Percentiles rank a stretch among this genome's conserved stretches.
Evolutionary conservation across 2,329 filamentous ascomycete genomes (phyloP).

Genomic region (Neofusicoccum sp.): DNA sequence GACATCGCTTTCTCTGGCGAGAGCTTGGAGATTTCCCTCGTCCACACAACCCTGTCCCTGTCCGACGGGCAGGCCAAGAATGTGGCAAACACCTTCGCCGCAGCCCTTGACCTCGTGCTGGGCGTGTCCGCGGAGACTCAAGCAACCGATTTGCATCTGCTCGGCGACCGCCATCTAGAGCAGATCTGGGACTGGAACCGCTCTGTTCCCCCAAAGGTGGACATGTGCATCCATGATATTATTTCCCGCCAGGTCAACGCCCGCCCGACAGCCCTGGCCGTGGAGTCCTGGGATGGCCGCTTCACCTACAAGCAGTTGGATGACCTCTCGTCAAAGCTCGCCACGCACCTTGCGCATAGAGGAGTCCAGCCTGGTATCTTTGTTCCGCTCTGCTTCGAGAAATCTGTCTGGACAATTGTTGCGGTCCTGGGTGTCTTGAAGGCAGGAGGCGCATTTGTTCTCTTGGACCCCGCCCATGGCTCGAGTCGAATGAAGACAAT

Average conservation of each 20-base stretch:
- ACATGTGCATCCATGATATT: constrained; percentile 21
- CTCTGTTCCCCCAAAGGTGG: background rate
- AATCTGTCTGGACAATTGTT: constrained; percentile 35
- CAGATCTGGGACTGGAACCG: constrained; percentile 9
- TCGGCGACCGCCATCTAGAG: constrained; percentile 13
- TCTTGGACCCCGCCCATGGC: background rate
- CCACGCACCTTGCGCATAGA: constrained; percentile 30
- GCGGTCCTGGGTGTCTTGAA: constrained; percentile 40
- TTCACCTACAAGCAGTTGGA: constrained; percentile 35
- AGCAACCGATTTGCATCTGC: constrained; percentile 45
- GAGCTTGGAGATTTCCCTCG: constrained; percentile 18
- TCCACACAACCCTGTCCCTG: constrained; percentile 17
- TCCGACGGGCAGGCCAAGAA: constrained; percentile 13
- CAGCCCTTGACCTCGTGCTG: constrained; percentile 17
- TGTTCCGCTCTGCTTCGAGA: constrained; percentile 40
- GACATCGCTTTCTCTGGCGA: background rate
- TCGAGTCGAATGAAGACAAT: constrained; percentile 42
- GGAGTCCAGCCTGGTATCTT: constrained; percentile 33
- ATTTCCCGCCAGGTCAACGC: background rate
- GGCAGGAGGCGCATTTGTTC: constrained; percentile 24
- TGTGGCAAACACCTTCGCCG: constrained; percentile 10
- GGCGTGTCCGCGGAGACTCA: constrained; percentile 32
- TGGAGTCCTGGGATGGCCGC: constrained; percentile 34
- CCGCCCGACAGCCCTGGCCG: constrained; percentile 29
- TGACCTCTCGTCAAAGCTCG: constrained; percentile 28